Base-by-base conservation (phyloP, 2,329 filamentous ascomycete genomes). In the Penicillium rolfsii region DNA sequence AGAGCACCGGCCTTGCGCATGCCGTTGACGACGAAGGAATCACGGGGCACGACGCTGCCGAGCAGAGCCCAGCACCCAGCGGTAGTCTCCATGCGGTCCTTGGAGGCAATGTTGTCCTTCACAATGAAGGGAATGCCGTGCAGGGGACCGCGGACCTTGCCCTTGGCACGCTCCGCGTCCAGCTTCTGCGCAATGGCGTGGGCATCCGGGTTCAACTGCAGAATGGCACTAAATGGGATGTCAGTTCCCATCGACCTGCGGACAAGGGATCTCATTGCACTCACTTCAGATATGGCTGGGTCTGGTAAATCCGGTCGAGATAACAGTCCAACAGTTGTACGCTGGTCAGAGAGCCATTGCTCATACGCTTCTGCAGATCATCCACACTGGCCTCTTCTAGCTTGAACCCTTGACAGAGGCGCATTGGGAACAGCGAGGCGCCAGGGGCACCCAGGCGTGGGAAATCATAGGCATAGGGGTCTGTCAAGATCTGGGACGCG, bases 61-160 rank as follows among this genome's bases (percentile, higher is more conserved):
- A 89, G 73, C 0, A 93, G 81, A 19, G 86, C 86, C 83, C 81
- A 88, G 68, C 83, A 86, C 0, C 90, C 90, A 0, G 89, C 89
- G 0, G 90, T 92, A 0, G 89, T 93, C 71, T 92, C 84, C 83
- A 93, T 85, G 55, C 83, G 83, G 71, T 91, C 89, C 64, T 86
- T 86, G 8, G 84, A 86, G 26, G 82, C 87, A 57, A 91, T 89
- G 70, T 75, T 76, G 61, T 93, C 89, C 75, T 93, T 93, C 64
- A 91, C 84, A 2, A 89, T 80, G 71, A 90, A 90, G 0, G 90
- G 90, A 46, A 93, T 90, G 3, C 90, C 90, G 71, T 93, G 90
- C 1, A 93, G 80, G 0, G 86, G 85, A 1, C 89, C 84, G n/a
- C 87, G 83, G 9, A 87, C 73, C 41, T 77, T 79, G 26, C 87